A percentile compares a stretch with the other conserved stretches of the same genome.
These are phyloP conservation scores for Ambrosia artemisiifolia DNA, from an alignment of 129 eudicot species.

Conservation along the genomic window DNA sequence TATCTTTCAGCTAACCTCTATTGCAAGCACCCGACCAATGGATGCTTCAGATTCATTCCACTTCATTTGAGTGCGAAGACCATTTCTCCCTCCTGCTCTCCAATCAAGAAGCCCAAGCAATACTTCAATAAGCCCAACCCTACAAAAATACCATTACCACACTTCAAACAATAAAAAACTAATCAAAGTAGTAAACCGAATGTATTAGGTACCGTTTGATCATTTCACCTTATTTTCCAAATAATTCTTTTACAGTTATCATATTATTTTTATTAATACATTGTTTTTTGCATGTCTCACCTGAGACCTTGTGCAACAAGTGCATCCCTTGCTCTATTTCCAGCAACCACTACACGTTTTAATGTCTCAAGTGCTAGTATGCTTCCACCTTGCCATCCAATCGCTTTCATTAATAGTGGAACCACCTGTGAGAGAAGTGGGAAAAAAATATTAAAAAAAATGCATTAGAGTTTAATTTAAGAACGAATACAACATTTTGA, in stretches of 20 bases:
- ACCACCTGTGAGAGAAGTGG: conserved; percentile 53
- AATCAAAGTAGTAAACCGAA: conserved; percentile 3
- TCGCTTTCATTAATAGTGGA: conserved; percentile 96
- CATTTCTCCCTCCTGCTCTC: conserved; percentile 94
- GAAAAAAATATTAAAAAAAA: neutral
- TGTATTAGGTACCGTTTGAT: neutral
- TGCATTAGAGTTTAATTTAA: neutral
- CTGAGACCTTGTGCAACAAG: conserved; percentile 99
- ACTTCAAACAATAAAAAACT: neutral
- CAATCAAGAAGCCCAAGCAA: conserved; percentile 99
- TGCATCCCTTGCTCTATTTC: conserved; percentile 96
- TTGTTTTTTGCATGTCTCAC: conserved; percentile 30
- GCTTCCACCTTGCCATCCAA: conserved; percentile 99
- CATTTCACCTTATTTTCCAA: conserved; percentile 6
- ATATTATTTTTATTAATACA: neutral
- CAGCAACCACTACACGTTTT: conserved; percentile 96
- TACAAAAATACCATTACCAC: conserved; percentile 25
- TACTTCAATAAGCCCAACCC: conserved; percentile 98
- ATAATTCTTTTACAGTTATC: neutral
- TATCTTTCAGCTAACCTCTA: conserved; percentile 58
- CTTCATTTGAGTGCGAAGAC: conserved; percentile 89
- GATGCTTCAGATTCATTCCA: conserved; percentile 99
- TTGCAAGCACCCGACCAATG: conserved; percentile 91
- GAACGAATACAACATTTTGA: neutral
- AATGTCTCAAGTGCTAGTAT: conserved; percentile 95